Evolutionary conservation across 495 filamentous ascomycete species (phyloP).

Genomic region (Aspergillus steynii): DNA sequence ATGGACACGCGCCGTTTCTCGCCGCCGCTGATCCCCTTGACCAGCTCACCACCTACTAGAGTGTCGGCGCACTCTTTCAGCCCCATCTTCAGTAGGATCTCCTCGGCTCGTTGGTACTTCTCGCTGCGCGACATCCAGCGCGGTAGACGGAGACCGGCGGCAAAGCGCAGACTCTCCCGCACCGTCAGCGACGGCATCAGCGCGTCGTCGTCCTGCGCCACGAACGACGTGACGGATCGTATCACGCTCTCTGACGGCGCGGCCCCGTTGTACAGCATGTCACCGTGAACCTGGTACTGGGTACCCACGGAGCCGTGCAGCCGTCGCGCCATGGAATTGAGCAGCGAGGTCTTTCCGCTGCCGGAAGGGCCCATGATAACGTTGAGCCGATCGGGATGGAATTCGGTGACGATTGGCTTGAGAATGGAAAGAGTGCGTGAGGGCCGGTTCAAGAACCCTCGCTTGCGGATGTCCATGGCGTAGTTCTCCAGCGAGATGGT

Average conservation of each 20-base stretch:
- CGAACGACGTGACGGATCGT: conserved; percentile 69
- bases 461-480: conserved; percentile 62
- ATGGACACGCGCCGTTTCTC: conserved; percentile 76
- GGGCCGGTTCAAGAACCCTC: conserved; percentile 32
- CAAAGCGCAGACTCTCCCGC: conserved; percentile 67
- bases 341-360: conserved; percentile 68
- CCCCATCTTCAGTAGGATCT: conserved; percentile 70
- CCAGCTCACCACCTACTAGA: conserved; percentile 64
- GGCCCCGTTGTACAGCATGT: conserved; percentile 66
- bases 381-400: conserved; percentile 64
- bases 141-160: conserved; percentile 67
- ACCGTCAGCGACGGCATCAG: conserved; percentile 73
- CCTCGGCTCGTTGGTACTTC: conserved; percentile 65
- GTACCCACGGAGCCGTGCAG: conserved; percentile 56
- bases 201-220: conserved; percentile 75
- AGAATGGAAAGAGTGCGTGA: conserved; percentile 58
- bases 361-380: conserved; percentile 79
- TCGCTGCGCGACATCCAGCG: conserved; percentile 63
- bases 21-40: conserved; percentile 77
- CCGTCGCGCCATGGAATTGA: conserved; percentile 67
- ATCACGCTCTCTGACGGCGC: conserved; percentile 63
- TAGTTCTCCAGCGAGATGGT: conserved; percentile 62
- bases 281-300: conserved; percentile 54
- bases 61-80: conserved; percentile 77
- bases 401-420: conserved; percentile 59